phyloP scores from a whole-genome alignment of 768 basidiomycete genomes.

The Rhodotorula sphaerocarpa region DNA sequence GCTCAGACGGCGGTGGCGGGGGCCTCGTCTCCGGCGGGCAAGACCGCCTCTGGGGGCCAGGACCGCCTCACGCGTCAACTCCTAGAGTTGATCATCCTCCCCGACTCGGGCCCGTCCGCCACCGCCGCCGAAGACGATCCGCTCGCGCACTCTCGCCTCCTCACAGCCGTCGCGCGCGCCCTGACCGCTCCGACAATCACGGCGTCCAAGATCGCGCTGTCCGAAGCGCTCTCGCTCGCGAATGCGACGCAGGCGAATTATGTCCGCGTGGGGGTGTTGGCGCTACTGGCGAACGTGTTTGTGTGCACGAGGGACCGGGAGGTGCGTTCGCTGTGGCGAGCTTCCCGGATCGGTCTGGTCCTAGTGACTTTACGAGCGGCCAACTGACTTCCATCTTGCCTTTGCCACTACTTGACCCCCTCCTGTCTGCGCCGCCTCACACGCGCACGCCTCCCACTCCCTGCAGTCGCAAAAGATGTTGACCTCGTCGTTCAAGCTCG shows the following conservation, averaged over 20 bases:
- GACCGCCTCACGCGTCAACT: too few relatives aligned
- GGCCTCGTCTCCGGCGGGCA: too few relatives aligned
- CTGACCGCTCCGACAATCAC: constrained; percentile 6
- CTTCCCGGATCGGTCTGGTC: background rate
- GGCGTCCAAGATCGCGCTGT: background rate
- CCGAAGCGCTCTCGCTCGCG: background rate
- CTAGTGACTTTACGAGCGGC: background rate
- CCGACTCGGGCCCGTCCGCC: background rate
- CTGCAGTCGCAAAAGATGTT: constrained; percentile 16
- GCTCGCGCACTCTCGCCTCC: background rate
- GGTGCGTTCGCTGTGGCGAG: constrained; percentile 5
- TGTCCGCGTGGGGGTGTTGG: background rate
- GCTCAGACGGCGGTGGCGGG: too few relatives aligned
- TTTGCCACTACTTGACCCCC: background rate
- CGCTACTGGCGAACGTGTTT: constrained; percentile 15
- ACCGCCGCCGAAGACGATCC: too few relatives aligned
- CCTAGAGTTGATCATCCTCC: too few relatives aligned
- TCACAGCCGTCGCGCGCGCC: constrained; percentile 1
- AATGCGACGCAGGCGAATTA: background rate
- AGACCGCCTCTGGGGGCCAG: too few relatives aligned
- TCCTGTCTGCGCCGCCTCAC: background rate
- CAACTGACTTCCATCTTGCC: background rate
- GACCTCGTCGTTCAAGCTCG: background rate
- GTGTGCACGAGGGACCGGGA: constrained; percentile 14
- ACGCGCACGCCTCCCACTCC: too few relatives aligned